Evolutionary conservation across 2,329 filamentous ascomycete species (phyloP).

Genomic region (Cladophialophora psammophila): DNA sequence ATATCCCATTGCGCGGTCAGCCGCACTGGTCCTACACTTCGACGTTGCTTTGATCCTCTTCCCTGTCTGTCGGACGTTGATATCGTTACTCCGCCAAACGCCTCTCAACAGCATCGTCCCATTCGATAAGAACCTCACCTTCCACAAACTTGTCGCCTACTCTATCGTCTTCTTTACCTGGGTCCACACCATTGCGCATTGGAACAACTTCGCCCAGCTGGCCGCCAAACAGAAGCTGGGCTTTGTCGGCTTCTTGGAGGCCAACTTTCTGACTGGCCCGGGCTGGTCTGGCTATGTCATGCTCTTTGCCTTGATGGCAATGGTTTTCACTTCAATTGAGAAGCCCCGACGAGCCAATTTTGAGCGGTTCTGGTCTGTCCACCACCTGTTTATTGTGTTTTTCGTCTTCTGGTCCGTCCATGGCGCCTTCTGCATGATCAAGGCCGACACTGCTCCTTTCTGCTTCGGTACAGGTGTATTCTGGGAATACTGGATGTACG

Average conservation of each 20-base stretch:
- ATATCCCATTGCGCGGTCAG: conserved; percentile 77
- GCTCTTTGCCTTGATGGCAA: conserved; percentile 78
- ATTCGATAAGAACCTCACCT: conserved; percentile 66
- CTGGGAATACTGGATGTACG: conserved; percentile 90
- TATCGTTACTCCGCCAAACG: conserved; percentile 80
- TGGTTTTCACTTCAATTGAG: conserved; percentile 79
- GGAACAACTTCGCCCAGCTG: conserved; percentile 84
- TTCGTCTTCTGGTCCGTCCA: conserved; percentile 93
- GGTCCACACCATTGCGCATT: conserved; percentile 85
- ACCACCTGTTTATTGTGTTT: conserved; percentile 87
- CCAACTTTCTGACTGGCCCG: conserved; percentile 79
- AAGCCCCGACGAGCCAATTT: conserved; percentile 81
- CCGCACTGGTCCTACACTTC: conserved; percentile 79
- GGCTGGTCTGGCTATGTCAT: conserved; percentile 89
- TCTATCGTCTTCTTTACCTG: conserved; percentile 88
- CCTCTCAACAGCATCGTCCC: conserved; percentile 86
- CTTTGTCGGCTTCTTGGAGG: conserved; percentile 77
- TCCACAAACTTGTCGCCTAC: conserved; percentile 85
- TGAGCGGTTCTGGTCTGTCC: conserved; percentile 89
- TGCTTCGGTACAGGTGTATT: conserved; percentile 80
- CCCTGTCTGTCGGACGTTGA: conserved; percentile 80
- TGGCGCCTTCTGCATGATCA: conserved; percentile 89
- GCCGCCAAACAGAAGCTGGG: conserved; percentile 77
- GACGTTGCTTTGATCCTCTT: conserved; percentile 77
- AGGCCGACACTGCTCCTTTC: conserved; percentile 80